Base-by-base conservation (phyloP, 306 rosid species). In the Neltuma alba region DNA sequence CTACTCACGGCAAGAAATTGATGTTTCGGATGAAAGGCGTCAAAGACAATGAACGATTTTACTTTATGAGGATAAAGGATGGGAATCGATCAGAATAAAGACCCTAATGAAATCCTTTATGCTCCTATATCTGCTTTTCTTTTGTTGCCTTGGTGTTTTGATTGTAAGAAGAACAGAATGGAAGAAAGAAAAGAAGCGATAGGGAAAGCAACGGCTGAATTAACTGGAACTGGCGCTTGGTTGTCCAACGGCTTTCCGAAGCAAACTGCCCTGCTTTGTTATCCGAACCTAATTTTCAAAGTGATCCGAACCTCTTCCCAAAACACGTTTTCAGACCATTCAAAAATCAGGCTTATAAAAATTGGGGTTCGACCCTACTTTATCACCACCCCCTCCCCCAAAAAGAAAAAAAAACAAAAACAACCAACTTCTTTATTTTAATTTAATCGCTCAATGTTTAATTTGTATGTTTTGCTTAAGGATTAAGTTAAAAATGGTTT, bases 191-290 rank as follows among this genome's bases (percentile, higher is more conserved):
- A 79, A 79, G 7, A 41, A 25, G 16, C 11, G 14, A 58, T 1
- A 77, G 54, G 16, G 83, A 79, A 21, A 73, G 79, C 50, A 65
- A 38, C 64, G 54, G 20, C 0, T 15, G 18, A 4, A 11, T 9
- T 44, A 55, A 20, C 42, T 48, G 11, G 70, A 70, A 21, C 28
- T 34, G 76, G 65, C 75, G 25, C 64, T 47, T 31, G 68, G 77
- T 14, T 20, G 20, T 13, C 71, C 76, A 88, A 90, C 94, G 92
- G 94, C 81, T 86, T 55, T 55, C 88, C 92, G 79, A 74, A 83
- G 40, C 89, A 2, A 14, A 10, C 34, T 30, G 27, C 55, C 63
- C 44, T 30, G 38, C 54, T 10, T n/a, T 30, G 11, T 64, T 9
- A 0, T 74, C 76, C 78, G 82, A 80, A 80, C 88, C 86, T 78